Evolutionary conservation across 176 grass and related monocot species (phyloP), one percentile per base, ranked within the genome.

Genomic region (Oryza glaberrima): DNA sequence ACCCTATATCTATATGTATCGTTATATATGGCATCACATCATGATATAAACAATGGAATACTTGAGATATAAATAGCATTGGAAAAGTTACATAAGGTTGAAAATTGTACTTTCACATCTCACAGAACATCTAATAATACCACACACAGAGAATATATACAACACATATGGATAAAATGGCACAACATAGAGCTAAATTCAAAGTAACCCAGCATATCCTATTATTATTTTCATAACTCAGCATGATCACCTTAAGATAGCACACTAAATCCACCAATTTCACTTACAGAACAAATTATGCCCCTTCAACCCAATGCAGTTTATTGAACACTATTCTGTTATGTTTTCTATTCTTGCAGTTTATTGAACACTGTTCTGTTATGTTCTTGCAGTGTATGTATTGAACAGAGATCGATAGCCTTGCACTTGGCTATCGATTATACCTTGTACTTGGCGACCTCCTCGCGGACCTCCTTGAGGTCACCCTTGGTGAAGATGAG

Each of bases 401-500:
- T 41, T 41, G 0, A 13, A 10, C 6, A 4, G 26, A 56, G 7
- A 45, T 11, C 16, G 38, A 0, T 30, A 4, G 44, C 0, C 6
- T 93, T 96, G 86, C 93, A 96, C 73, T 96, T 96, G 69, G 86
- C 73, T 25, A 25, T 25, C 25, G 25, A 28, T 28, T 28, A 28
- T 28, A 28, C 94, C 94, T 93, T 96, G 86, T 96, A 96, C 73
- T 96, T 96, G 69, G 86, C 73, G 32, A 96, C 87, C 81, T 93
- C 94, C 77, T 96, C 91, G 40, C 86, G 92, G 46, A 96, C 91
- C 75, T 96, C 94, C 94, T 96, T 96, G 73, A 93, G 86, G 77
- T 96, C 94, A 49, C 94, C 94, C 84, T 96, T 93, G 80, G 94
- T 96, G 81, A 96, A 96, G 90, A 96, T 91, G 80, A 96, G 92